Conservation (phyloP, 495 filamentous ascomycete genomes). For the Hypoxylon trugodes region DNA sequence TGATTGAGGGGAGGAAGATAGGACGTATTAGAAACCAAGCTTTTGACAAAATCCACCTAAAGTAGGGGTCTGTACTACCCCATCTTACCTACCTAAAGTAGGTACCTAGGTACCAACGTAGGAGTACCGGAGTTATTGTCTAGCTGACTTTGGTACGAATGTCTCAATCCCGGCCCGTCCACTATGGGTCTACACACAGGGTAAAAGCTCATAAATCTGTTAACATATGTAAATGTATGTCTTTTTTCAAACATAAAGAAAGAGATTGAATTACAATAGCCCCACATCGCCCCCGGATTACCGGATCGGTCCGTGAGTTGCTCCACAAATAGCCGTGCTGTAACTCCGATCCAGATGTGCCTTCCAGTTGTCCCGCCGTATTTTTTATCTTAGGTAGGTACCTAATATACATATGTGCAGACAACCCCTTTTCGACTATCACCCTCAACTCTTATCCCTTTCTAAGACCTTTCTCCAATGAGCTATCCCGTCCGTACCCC, state of each 20-base stretch:
- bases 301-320: neutral
- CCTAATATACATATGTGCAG: neutral
- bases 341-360: neutral
- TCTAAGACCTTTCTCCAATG: neutral
- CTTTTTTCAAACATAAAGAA: neutral
- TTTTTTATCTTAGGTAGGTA: neutral
- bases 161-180: no score
- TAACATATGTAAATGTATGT: neutral
- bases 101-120: no score
- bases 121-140: no score
- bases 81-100: no score
- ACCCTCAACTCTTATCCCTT: neutral
- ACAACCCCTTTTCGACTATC: neutral
- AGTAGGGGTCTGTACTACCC: no score
- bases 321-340: constrained; percentile 18
- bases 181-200: no score
- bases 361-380: neutral
- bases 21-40: no score
- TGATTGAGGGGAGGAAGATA: no score
- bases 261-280: neutral
- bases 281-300: neutral
- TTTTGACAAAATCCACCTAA: no score
- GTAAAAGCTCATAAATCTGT: no score
- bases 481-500: no score
- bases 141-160: no score